Conservation (phyloP, 768 basidiomycete genomes). For the Lentinula raphanica region DNA sequence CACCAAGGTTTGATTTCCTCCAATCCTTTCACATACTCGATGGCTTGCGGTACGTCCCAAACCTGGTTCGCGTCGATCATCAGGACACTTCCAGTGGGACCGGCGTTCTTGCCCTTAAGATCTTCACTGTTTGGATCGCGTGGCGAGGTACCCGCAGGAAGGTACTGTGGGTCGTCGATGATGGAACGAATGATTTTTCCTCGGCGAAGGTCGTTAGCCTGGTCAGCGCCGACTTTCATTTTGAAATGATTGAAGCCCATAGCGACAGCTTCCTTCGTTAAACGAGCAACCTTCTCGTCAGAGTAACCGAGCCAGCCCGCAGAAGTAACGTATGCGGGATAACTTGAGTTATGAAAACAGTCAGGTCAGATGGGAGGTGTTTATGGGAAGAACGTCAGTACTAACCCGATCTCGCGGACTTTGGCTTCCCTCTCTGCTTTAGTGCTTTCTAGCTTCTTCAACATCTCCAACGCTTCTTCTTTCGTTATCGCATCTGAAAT, state of each 20-base stretch:
- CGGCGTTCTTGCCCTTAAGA: slow-evolving; percentile 85
- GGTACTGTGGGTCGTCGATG: slow-evolving; percentile 87
- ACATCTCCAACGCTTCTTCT: slow-evolving; percentile 81
- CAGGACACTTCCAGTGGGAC: slow-evolving; percentile 87
- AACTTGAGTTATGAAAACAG: slow-evolving; percentile 44
- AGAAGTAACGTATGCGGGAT: slow-evolving; percentile 92
- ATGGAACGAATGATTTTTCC: slow-evolving; percentile 88
- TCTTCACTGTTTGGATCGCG: slow-evolving; percentile 58
- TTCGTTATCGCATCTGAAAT: slow-evolving; percentile 91
- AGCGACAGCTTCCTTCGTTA: slow-evolving; percentile 81
- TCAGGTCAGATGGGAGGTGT: background rate
- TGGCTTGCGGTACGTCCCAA: slow-evolving; percentile 90
- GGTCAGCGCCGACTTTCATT: slow-evolving; percentile 93
- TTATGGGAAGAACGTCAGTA: background rate
- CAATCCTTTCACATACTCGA: slow-evolving; percentile 83
- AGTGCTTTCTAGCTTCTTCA: slow-evolving; percentile 68
- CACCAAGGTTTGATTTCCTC: slow-evolving; percentile 84
- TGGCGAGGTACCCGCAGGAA: slow-evolving; percentile 52
- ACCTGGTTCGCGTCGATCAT: slow-evolving; percentile 99
- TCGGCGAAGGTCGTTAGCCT: slow-evolving; percentile 78
- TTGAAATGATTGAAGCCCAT: slow-evolving; percentile 98
- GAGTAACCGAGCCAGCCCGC: slow-evolving; percentile 92
- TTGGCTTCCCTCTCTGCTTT: slow-evolving; percentile 77
- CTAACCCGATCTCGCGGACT: slow-evolving; percentile 65
- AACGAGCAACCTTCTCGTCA: slow-evolving; percentile 83